A percentile compares a stretch with the other conserved stretches of the same genome.
These are phyloP conservation scores for Gloeostereum incarnatum DNA, from an alignment of 768 basidiomycete genomes.

Conservation along the genomic window DNA sequence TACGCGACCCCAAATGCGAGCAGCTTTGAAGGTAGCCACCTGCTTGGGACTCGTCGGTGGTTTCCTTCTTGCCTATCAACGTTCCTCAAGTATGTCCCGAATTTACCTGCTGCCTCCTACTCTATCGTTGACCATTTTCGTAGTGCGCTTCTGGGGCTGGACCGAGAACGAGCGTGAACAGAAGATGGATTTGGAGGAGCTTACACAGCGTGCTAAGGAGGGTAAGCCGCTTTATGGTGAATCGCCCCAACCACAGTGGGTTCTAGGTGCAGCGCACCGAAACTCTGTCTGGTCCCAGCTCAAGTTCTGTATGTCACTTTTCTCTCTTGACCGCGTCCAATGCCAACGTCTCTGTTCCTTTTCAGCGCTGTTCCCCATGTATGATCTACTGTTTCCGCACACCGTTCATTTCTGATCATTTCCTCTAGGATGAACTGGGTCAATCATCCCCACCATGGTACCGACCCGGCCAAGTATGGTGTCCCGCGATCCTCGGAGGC, in stretches of 20 bases:
- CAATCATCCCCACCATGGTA: conserved; percentile 82
- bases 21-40: conserved; percentile 44
- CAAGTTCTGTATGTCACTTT: conserved; percentile 65
- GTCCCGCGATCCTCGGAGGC: too few species aligned
- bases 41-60: conserved; percentile 83
- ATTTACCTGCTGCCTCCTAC: conserved; percentile 3
- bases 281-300: conserved; percentile 93
- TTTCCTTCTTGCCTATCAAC: conserved; percentile 89
- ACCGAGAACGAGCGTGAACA: conserved; percentile 81
- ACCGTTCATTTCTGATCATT: conserved; percentile 7
- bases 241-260: conserved; percentile 74
- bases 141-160: conserved; percentile 96
- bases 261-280: conserved; percentile 77
- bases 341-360: conserved; percentile 4
- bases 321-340: conserved; percentile 3
- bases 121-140: conserved; percentile 5
- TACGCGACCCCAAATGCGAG: conserved; percentile 22
- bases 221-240: conserved; percentile 86
- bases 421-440: conserved; percentile 84
- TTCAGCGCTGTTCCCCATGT: conserved; percentile 72
- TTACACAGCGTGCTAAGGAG: conserved; percentile 61
- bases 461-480: conserved; percentile 75
- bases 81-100: conserved; percentile 65
- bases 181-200: conserved; percentile 66
- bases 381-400: conserved; percentile 16